phyloP scores from a whole-genome alignment of 2,329 filamentous ascomycete genomes.

The Metarhizium guizhouense region DNA sequence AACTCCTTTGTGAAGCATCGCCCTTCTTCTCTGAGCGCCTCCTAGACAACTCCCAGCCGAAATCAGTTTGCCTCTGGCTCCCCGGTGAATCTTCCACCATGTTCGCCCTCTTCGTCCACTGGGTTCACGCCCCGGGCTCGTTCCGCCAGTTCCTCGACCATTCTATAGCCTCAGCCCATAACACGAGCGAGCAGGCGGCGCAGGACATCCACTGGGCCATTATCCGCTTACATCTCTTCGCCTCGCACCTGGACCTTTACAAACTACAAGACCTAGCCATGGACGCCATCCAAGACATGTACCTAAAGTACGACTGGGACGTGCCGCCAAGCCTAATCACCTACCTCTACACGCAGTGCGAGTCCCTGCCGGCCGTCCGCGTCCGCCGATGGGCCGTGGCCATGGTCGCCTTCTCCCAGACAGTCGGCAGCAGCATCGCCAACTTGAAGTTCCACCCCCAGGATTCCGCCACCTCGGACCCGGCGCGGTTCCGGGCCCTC shows the following conservation, averaged over 20 bases:
- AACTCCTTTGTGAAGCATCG: slow-evolving; percentile 36
- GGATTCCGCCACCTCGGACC: slow-evolving; percentile 18
- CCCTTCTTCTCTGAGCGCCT: slow-evolving; percentile 39
- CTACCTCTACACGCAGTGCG: slow-evolving; percentile 46
- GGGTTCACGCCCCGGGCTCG: slow-evolving; percentile 36
- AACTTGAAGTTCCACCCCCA: slow-evolving; percentile 19
- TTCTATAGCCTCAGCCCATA: slow-evolving; percentile 23
- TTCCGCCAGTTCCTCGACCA: slow-evolving; percentile 36
- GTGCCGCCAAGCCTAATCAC: slow-evolving; percentile 41
- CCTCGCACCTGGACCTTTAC: slow-evolving; percentile 38
- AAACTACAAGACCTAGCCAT: slow-evolving; percentile 47
- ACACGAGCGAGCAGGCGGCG: slow-evolving; percentile 18
- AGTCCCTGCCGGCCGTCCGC: slow-evolving; percentile 37
- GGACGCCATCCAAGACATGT: slow-evolving; percentile 50
- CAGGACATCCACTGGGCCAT: slow-evolving; percentile 46
- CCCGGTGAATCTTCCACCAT: slow-evolving; percentile 40
- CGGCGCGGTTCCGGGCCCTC: slow-evolving; percentile 31
- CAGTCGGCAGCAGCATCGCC: slow-evolving; percentile 19
- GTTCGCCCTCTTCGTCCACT: slow-evolving; percentile 44
- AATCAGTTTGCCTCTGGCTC: slow-evolving; percentile 28
- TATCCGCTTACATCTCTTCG: slow-evolving; percentile 49
- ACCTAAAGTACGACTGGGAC: slow-evolving; percentile 50
- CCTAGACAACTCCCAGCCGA: slow-evolving; percentile 21
- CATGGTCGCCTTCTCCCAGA: slow-evolving; percentile 49
- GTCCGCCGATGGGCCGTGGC: slow-evolving; percentile 51